phyloP scores from a whole-genome alignment of 306 rosid species.

The Quercus variabilis region DNA sequence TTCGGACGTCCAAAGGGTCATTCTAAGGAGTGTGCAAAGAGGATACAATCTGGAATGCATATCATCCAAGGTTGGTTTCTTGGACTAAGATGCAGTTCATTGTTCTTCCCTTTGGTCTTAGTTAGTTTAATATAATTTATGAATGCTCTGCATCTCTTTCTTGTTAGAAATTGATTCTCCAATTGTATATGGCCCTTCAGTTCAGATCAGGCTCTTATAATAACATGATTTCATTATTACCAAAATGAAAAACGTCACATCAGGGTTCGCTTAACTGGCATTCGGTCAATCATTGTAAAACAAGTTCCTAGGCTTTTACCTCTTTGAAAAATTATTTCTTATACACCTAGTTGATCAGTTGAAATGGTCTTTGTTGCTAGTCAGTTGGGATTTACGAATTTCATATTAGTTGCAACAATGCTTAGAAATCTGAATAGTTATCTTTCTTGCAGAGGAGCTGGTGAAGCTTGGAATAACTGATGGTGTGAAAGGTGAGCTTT shows the following conservation, averaged over 20 bases:
- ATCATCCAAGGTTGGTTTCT: conserved; percentile 57
- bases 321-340: conserved; percentile 4
- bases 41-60: conserved; percentile 79
- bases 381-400: conserved; percentile 10
- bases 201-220: not conserved
- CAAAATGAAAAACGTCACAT: not conserved
- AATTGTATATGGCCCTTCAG: not conserved
- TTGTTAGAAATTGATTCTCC: not conserved
- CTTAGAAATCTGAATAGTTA: conserved; percentile 11
- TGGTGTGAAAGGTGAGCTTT: conserved; percentile 77
- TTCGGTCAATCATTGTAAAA: not conserved
- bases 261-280: not conserved
- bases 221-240: not conserved
- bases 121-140: not conserved
- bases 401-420: conserved; percentile 1
- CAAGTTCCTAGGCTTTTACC: not conserved
- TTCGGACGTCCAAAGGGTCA: conserved; percentile 94
- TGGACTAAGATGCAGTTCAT: conserved; percentile 6
- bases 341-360: conserved; percentile 5
- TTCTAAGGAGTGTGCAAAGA: conserved; percentile 89
- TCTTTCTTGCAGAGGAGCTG: conserved; percentile 70
- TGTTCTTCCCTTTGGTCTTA: conserved; percentile 13
- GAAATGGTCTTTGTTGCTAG: conserved; percentile 12
- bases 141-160: not conserved
- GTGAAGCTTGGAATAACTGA: conserved; percentile 89